These are phyloP conservation scores for Umbelopsis sp. DNA, from an alignment of 192 early-diverging fungal species.

Conservation along the genomic window DNA sequence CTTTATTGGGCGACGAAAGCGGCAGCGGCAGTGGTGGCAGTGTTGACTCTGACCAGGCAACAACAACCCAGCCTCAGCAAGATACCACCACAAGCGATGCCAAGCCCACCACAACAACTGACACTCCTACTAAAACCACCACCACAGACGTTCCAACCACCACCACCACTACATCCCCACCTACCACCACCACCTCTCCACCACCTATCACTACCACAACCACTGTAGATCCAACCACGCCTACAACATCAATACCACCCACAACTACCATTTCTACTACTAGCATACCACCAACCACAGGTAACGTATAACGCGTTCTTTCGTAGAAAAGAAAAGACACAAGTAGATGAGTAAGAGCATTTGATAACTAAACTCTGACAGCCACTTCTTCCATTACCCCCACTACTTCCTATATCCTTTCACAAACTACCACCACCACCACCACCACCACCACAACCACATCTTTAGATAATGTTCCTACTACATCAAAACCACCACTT, in stretches of 20 bases:
- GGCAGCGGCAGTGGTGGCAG: too few species aligned
- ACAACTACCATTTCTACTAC: background rate
- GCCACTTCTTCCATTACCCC: background rate
- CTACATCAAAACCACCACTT: background rate
- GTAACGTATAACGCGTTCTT: background rate
- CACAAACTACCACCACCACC: background rate
- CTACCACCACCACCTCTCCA: background rate
- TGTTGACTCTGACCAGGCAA: background rate
- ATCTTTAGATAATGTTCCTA: background rate
- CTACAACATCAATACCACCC: too few species aligned
- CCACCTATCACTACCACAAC: background rate
- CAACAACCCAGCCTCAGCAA: background rate
- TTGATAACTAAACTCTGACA: constrained; percentile 14
- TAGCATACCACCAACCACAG: constrained; percentile 11
- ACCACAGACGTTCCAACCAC: background rate
- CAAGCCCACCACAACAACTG: background rate
- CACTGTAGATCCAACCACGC: background rate
- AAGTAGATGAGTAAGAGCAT: too few species aligned
- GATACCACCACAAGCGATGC: background rate
- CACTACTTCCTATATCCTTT: background rate
- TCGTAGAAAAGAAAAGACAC: too few species aligned
- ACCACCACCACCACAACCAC: background rate
- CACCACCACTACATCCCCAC: background rate
- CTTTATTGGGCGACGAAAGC: too few species aligned
- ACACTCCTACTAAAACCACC: background rate